Evolutionary conservation across 345 rosid genomes (phyloP).

Genomic region (Kandelia obovata): DNA sequence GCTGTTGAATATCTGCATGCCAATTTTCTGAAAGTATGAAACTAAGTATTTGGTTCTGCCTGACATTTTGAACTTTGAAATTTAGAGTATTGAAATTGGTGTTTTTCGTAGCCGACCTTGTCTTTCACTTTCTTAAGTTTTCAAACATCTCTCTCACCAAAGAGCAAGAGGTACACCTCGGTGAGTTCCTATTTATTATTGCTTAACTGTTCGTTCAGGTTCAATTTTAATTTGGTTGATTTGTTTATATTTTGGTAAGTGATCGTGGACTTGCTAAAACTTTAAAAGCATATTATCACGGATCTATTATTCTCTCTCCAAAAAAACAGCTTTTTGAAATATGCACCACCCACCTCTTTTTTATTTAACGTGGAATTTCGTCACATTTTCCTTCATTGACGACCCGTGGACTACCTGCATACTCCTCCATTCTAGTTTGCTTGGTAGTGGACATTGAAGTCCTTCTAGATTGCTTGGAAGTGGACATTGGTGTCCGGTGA

Average conservation of each 20-base stretch:
- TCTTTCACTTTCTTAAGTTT: slow-evolving; percentile 49
- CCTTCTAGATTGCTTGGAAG: no score
- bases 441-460: no score
- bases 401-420: no score
- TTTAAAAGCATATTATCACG: slow-evolving; percentile 22
- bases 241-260: slow-evolving; percentile 33
- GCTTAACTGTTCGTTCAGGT: no score
- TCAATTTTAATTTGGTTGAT: no score
- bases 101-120: slow-evolving; percentile 29
- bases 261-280: slow-evolving; percentile 98
- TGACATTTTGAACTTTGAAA: slow-evolving; percentile 16
- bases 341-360: no score
- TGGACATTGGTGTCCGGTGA: no score
- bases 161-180: slow-evolving; percentile 90
- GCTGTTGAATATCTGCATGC: slow-evolving; percentile 96
- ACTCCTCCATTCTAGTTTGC: no score
- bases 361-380: no score
- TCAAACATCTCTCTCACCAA: slow-evolving; percentile 95
- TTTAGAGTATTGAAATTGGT: slow-evolving; percentile 14
- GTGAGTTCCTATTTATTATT: slow-evolving; percentile 32
- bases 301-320: no score
- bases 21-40: slow-evolving; percentile 75
- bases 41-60: neutral
- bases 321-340: no score
- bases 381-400: no score